Evolutionary conservation across 2,329 filamentous ascomycete genomes (phyloP), one percentile per base, ranked within the genome.

Genomic region (Dryadomyces quercivorus): DNA sequence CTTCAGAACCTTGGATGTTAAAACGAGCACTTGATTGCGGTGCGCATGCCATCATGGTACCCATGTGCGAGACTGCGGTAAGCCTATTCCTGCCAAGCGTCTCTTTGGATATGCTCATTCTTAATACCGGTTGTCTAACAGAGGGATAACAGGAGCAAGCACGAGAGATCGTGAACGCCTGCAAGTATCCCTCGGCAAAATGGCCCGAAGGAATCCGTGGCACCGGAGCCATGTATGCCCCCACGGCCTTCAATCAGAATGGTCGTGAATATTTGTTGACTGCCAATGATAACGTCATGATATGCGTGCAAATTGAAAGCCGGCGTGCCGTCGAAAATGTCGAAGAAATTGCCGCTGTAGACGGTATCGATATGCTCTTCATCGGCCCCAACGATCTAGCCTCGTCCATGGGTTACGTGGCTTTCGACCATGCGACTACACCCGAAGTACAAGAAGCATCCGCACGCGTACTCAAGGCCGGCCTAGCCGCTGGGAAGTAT

Each of bases 101-200:
- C 8, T n/a, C 16, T 13, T 44, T 9, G 16, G 26, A 6, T 21
- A 49, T 8, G n/a, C 47, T 49, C 6, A 13, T 8, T 36, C 47
- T 49, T n/a, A 13, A 2, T 2, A 9, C 26, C 15, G 5, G 26
- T 8, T 36, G n/a, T 9, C 46, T 44, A 13, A 44, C 12, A 18
- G 8, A 4, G 5, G 42, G 18, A 40, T 16, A 9, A n/a, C 46
- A 72, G 36, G 65, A 61, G 50, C 64, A 72, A 49, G 67, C 55
- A 1, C 18, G 44, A 13, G 36, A 52, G 6, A 54, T 76, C 16
- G 75, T 78, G 13, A 64, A 68, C 57, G 68, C 71, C 8, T 70
- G 75, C 59, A 77, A 77, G 56, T 78, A 77, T 53, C 75, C 75
- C 1, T 75, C 75, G 2, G 62, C 66, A 55, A 74, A 74, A 42